These are phyloP conservation scores for Globisporangium middletonii DNA, from an alignment of 352 stramenopile species.

Conservation along the genomic window DNA sequence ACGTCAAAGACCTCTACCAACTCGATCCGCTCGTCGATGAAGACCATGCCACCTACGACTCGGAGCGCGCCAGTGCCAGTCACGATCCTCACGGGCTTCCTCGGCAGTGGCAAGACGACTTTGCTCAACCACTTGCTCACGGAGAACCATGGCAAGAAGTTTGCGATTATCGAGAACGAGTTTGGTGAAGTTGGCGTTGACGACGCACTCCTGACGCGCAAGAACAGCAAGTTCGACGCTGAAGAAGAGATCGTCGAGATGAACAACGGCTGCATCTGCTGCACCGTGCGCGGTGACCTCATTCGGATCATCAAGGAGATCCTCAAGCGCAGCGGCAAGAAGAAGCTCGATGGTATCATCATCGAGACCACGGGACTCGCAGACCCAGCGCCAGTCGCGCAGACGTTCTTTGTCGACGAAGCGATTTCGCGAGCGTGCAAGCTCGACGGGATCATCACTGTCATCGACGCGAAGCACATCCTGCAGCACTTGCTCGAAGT, in stretches of 20 bases:
- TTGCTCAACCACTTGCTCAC: no score
- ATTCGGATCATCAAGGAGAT: conserved; percentile 50
- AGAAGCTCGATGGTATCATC: conserved; percentile 73
- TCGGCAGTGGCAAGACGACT: no score
- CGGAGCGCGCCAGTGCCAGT: no score
- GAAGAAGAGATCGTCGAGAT: conserved; percentile 85
- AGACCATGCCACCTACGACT: no score
- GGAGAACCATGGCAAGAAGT: no score
- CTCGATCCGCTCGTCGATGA: no score
- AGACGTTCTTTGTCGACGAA: conserved; percentile 93
- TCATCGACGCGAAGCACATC: conserved; percentile 95
- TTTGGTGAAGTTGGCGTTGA: no score
- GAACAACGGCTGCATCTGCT: conserved; percentile 96
- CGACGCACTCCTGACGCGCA: conserved; percentile 54
- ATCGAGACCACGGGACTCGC: conserved; percentile 90
- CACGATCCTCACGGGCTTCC: no score
- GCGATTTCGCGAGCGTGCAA: conserved; percentile 64
- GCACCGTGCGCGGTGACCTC: conserved; percentile 89
- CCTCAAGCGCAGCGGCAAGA: conserved; percentile 34
- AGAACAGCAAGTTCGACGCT: conserved; percentile 35
- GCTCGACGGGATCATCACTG: conserved; percentile 93
- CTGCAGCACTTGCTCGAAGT: conserved; percentile 55
- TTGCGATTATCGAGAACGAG: no score
- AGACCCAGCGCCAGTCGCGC: conserved; percentile 84
- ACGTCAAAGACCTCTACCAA: no score